Conservation (phyloP, 768 basidiomycete genomes). For the Tulasnella sp. region DNA sequence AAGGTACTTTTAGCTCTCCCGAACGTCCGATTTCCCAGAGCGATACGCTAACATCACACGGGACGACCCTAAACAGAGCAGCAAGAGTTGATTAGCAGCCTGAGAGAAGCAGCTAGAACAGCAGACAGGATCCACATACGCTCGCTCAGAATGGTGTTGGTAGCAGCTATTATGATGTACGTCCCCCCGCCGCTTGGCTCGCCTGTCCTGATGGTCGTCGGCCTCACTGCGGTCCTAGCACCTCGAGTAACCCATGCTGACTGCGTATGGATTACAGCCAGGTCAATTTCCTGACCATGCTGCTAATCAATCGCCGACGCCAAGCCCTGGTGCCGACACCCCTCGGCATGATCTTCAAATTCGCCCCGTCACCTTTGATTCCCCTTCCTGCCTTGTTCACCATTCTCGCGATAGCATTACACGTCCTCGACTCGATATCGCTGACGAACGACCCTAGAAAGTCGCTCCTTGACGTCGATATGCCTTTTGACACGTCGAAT, state of each 20-base stretch:
- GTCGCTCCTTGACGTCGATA: neutral
- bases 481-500: neutral
- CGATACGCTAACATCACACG: neutral
- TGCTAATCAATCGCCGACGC: neutral
- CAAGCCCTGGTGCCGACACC: neutral
- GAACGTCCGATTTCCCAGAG: neutral
- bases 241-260: neutral
- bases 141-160: neutral
- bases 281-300: neutral
- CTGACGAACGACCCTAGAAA: neutral
- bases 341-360: neutral
- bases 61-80: neutral
- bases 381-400: neutral
- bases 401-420: neutral
- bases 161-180: constrained; percentile 1
- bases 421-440: neutral
- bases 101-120: neutral
- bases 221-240: neutral
- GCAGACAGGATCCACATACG: neutral
- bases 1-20: neutral
- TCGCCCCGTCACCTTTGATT: neutral
- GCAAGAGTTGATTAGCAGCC: neutral
- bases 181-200: neutral
- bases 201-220: neutral
- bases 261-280: neutral